Evolutionary conservation across 495 filamentous ascomycete species (phyloP), one percentile per base, ranked within the genome.

Genomic region (Amorphotheca resinae): DNA sequence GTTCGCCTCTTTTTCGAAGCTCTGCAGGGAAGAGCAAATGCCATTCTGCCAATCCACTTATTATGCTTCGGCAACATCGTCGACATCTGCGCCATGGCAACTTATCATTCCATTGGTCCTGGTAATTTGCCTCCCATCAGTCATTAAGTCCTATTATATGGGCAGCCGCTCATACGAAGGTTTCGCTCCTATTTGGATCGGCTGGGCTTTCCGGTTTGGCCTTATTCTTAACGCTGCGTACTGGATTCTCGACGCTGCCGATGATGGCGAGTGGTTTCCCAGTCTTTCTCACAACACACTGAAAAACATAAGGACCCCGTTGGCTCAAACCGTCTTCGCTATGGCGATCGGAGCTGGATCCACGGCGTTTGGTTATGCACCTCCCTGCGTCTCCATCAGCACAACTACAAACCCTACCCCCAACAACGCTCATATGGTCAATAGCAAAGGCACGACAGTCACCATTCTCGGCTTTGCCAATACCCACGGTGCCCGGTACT

Each of bases 1-100:
- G 25, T 8, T 93, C 4, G 82, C 87, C 2, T 93, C 87, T 9
- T 76, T 93, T 47, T 95, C 93, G 16, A 83, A 86, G 45, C 78
- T 96, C 22, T 99, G 91, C 57, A 82, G 91, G 41, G 91, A 99
- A 58, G 91, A 99, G 59, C 91, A 96, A 60, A 95, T 95, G 85
- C 91, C 93, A 1, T 85, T 80, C 64, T 99, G 91, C 68, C 76
- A 74, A 28, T 95, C 88, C 0, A 95, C 91, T 6, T 99, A 93
- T 64, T 96, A 96, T 58, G 77, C 91, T 15, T 95, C 88, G 0
- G 77, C 81, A 8, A 85, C 76, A 5, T 93, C 87, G 1, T 95
- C 91, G 0, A 95, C 87, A 20, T 95, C 91, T 1, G 84, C 89
- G 1, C 77, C 80, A 3, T 95, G 89, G 87, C 87, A 94, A 58